Conservation (phyloP, 176 grass and related monocot genomes). For the Aechmea fasciata region DNA sequence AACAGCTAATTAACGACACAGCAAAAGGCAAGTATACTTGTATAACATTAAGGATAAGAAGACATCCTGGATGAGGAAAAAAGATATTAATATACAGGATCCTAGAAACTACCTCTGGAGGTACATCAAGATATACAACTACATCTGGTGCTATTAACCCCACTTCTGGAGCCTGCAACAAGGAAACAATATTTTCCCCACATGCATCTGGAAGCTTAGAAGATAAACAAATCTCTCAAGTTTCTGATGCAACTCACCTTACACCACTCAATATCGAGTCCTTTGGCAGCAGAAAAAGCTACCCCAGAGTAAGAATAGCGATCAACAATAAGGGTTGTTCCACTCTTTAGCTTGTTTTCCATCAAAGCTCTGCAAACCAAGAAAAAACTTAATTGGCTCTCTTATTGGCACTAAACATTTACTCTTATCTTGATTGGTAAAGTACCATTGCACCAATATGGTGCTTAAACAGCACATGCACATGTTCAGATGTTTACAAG, state of each 20-base stretch:
- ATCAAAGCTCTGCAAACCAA: conserved; percentile 45
- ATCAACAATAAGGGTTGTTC: conserved; percentile 62
- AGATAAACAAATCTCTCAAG: not conserved
- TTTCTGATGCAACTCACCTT: conserved; percentile 32
- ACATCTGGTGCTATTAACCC: conserved; percentile 84
- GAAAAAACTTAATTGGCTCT: not conserved
- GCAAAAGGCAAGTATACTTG: not conserved
- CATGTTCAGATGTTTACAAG: not conserved
- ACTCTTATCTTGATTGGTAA: not conserved
- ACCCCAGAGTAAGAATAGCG: conserved; percentile 68
- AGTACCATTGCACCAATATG: not conserved
- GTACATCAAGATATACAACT: conserved; percentile 82
- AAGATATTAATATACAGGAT: conserved; percentile 24
- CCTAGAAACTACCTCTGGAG: conserved; percentile 61
- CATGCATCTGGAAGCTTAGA: not conserved
- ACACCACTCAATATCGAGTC: conserved; percentile 61
- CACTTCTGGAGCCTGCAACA: conserved; percentile 65
- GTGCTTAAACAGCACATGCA: not conserved
- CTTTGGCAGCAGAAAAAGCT: conserved; percentile 60
- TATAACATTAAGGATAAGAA: not conserved
- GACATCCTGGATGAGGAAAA: not conserved
- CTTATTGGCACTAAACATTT: not conserved
- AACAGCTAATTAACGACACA: not conserved
- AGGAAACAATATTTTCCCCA: not conserved
- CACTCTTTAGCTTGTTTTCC: conserved; percentile 72